Evolutionary conservation across 768 basidiomycete genomes (phyloP), one percentile per base, ranked within the genome.

Genomic region (Phylloporus arenicola): DNA sequence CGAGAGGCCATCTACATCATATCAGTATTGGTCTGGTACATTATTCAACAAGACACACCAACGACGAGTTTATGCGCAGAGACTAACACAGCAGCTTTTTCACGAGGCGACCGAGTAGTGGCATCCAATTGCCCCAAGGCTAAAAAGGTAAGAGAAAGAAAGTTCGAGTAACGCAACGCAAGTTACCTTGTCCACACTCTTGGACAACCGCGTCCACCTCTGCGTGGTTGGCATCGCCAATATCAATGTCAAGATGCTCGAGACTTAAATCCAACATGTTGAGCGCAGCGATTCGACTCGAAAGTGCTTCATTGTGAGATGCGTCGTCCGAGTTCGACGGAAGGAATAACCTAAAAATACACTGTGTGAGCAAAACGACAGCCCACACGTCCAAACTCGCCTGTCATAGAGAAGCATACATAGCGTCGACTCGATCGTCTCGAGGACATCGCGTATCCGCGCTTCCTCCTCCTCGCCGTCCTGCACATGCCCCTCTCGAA

Each of bases 221-320:
- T 43, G 76, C 57, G 0, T 61, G 75, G 5, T 76, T 70, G 1
- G 70, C 71, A 4, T 64, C 56, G 3, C 81, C 83, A 0, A 90
- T 80, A 46, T 91, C 84, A 9, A 98, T 78, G 14, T 94, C 95
- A 1, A 99, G 80, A 69, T 98, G 93, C 34, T 87, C 85, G 10
- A 98, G 72, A 2, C 83, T 78, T 0, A 99, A 73, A 65, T 97
- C 95, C 1, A 98, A 75, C 76, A 93, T 80, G 57, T 94, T 93
- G 40, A 99, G 74, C 1, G 93, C 94, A 13, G 92, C 91, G 14
- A 97, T 84, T 6, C 94, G 82, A 61, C 83, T 88, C 0, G 93
- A 83, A 4, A 99, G 73, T 0, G 91, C 87, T 59, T 91, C 90
- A 63, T 99, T 93, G 63, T 96, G 94, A 1, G 84, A 84, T 0